These are phyloP conservation scores for Globisporangium echinulatum DNA, from an alignment of 352 stramenopile species.

Conservation along the genomic window DNA sequence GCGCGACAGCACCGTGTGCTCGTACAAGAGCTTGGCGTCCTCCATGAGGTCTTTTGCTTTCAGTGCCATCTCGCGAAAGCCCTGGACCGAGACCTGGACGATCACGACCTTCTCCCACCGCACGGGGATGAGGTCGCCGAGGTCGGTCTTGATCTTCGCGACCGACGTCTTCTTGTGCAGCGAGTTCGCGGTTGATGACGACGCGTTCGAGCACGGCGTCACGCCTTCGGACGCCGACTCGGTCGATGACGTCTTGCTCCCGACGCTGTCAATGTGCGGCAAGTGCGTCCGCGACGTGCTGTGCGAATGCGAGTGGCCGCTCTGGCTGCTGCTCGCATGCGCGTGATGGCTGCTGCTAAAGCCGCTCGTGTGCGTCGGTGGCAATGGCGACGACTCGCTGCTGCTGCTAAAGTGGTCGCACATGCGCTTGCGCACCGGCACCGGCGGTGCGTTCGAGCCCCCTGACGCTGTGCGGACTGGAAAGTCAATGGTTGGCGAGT, in stretches of 20 bases:
- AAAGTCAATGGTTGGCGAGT: conserved; percentile 11
- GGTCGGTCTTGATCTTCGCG: conserved; percentile 75
- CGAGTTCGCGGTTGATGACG: conserved; percentile 1
- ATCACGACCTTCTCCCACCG: conserved; percentile 80
- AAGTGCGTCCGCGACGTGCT: conserved; percentile 12
- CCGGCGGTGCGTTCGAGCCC: not conserved
- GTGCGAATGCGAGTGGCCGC: not conserved
- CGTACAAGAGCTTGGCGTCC: conserved; percentile 79
- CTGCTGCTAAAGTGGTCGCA: conserved; percentile 13
- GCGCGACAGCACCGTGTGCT: conserved; percentile 82
- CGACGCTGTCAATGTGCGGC: conserved; percentile 13
- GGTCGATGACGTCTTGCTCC: conserved; percentile 17
- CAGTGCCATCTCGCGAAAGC: conserved; percentile 70
- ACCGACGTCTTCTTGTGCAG: conserved; percentile 46
- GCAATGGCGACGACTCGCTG: not conserved
- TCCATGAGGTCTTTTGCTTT: conserved; percentile 83
- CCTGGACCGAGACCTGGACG: conserved; percentile 80
- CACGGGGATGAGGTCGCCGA: conserved; percentile 67
- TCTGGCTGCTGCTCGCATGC: not conserved
- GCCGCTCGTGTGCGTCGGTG: conserved; percentile 1
- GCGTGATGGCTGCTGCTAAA: not conserved
- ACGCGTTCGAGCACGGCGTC: not conserved
- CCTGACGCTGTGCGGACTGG: conserved; percentile 1
- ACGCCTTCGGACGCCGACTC: conserved; percentile 12
- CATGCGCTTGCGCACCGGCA: conserved; percentile 12